Evolutionary conservation across 441 rosid genomes (phyloP).

Genomic region (Corymbia citriodora): DNA sequence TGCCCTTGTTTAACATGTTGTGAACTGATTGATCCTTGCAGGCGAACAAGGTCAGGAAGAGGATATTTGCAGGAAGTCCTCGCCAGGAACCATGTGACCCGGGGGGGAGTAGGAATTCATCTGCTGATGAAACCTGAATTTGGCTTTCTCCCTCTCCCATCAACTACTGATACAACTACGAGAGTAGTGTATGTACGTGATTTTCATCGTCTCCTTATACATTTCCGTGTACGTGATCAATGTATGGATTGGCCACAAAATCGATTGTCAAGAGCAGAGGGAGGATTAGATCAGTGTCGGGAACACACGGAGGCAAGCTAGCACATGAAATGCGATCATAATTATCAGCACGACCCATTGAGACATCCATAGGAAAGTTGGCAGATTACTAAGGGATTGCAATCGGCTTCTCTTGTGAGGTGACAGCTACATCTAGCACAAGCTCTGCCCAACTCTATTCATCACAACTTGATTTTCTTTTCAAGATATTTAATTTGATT

Average conservation of each 20-base stretch:
- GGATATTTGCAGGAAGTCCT: background rate
- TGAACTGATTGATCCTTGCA: background rate
- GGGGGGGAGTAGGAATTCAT: background rate
- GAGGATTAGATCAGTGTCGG: background rate
- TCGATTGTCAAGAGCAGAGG: background rate
- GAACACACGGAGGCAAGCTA: background rate
- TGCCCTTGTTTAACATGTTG: background rate
- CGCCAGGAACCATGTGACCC: background rate
- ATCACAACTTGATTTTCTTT: background rate
- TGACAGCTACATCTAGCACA: background rate
- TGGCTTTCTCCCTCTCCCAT: background rate
- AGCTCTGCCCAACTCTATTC: background rate
- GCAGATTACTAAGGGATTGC: background rate
- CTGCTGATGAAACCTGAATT: background rate
- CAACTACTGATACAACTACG: background rate
- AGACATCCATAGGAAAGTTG: background rate
- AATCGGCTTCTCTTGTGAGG: background rate
- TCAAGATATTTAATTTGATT: background rate
- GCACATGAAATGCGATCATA: background rate
- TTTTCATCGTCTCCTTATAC: background rate
- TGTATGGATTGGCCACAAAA: background rate
- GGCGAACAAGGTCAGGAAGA: background rate
- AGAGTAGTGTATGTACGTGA: background rate
- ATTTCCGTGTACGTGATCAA: background rate
- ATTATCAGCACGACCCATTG: background rate